Evolutionary conservation across 2,329 filamentous ascomycete genomes (phyloP).

Genomic region (Fusarium sp.): DNA sequence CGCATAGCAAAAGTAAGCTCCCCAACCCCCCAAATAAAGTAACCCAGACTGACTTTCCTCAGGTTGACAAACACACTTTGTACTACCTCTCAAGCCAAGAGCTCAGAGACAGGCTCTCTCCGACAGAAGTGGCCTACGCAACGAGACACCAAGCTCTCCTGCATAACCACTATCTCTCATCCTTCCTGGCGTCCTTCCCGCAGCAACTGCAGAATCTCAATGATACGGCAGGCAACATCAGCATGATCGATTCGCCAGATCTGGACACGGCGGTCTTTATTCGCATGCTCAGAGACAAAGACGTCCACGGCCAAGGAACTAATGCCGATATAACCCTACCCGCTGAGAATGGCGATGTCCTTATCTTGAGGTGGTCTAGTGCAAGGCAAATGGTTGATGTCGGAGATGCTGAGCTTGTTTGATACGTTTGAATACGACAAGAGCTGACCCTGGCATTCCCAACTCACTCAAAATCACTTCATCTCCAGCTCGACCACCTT

Average conservation of each 20-base stretch:
- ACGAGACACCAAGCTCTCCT: conserved; percentile 87
- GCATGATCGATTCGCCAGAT: conserved; percentile 93
- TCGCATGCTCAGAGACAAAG: conserved; percentile 73
- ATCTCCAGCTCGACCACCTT: neutral
- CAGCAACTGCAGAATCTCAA: conserved; percentile 84
- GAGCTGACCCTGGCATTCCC: neutral
- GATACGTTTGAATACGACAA: conserved; percentile 44
- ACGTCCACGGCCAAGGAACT: conserved; percentile 72
- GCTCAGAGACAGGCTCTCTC: conserved; percentile 75
- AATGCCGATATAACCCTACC: conserved; percentile 73
- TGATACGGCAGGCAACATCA: conserved; percentile 88
- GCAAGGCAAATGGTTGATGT: conserved; percentile 71
- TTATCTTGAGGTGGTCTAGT: conserved; percentile 81
- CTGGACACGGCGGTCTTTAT: conserved; percentile 87
- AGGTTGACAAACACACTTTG: conserved; percentile 83
- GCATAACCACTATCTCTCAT: conserved; percentile 85
- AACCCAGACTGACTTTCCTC: conserved; percentile 20
- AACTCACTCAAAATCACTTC: neutral
- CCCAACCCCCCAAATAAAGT: too few relatives aligned
- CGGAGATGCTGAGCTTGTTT: conserved; percentile 71
- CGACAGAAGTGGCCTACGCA: conserved; percentile 84
- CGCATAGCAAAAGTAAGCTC: conserved; percentile 83
- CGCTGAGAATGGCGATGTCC: conserved; percentile 71
- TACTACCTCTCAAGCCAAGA: conserved; percentile 74
- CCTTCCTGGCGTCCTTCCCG: conserved; percentile 88